Percentiles rank a stretch among this genome's conserved stretches.
Evolutionary conservation across 345 rosid genomes (phyloP).

Genomic region (Populus alba): DNA sequence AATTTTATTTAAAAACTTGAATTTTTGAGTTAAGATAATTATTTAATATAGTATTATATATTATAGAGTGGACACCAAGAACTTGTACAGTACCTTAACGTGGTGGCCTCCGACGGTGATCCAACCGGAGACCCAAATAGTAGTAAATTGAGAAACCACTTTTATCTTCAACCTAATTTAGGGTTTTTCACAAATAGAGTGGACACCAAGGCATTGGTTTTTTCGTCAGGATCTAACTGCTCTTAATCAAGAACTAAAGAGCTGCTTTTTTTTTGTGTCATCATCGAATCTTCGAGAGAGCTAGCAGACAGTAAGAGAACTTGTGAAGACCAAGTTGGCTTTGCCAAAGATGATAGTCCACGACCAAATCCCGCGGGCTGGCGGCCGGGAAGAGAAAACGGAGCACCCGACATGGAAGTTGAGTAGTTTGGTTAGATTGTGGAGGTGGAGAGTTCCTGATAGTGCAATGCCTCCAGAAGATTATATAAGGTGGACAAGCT

Average conservation of each 20-base stretch:
- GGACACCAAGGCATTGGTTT: constrained; percentile 30
- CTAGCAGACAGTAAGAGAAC: constrained; percentile 46
- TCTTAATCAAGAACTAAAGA: constrained; percentile 22
- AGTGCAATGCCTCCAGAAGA: constrained; percentile 33
- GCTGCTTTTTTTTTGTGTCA: constrained; percentile 22
- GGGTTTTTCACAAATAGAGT: constrained; percentile 35
- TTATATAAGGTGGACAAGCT: constrained; percentile 36
- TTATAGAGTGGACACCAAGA: not conserved
- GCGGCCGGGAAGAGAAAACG: constrained; percentile 32
- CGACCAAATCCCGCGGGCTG: constrained; percentile 45
- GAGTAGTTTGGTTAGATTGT: not conserved
- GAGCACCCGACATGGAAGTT: constrained; percentile 47
- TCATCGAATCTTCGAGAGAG: constrained; percentile 40
- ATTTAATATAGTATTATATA: too few species aligned
- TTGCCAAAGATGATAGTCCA: constrained; percentile 31
- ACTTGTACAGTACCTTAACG: constrained; percentile 28
- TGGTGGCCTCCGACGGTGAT: constrained; percentile 29
- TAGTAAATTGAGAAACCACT: constrained; percentile 26
- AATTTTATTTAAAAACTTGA: too few species aligned
- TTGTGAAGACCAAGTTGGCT: constrained; percentile 34
- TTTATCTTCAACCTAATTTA: not conserved
- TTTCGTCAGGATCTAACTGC: constrained; percentile 13
- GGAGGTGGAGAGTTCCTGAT: constrained; percentile 34
- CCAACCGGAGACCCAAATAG: constrained; percentile 32
- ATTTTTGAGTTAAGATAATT: too few species aligned